Evolutionary conservation across 257 asterid species (phyloP).

Genomic region (Solanum tacnaense): DNA sequence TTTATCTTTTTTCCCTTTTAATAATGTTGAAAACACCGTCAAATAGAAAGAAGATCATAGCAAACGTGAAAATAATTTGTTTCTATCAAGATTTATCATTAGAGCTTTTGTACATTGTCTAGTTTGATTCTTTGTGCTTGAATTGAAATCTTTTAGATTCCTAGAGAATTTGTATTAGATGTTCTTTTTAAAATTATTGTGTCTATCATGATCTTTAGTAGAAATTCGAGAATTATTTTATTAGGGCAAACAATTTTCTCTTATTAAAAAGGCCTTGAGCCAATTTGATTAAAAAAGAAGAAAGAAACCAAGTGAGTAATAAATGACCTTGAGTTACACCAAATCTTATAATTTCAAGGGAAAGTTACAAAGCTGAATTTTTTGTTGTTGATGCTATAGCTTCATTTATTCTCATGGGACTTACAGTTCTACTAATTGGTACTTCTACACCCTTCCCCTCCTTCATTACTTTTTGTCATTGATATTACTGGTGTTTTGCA

Average conservation of each 20-base stretch:
- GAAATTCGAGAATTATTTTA: too few relatives aligned
- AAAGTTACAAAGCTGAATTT: neutral
- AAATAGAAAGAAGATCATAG: neutral
- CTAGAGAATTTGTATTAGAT: neutral
- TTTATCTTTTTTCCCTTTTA: too few relatives aligned
- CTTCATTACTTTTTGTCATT: neutral
- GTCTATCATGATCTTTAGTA: neutral
- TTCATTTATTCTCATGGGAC: neutral
- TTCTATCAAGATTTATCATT: too few relatives aligned
- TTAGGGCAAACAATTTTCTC: neutral
- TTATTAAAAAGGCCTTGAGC: neutral
- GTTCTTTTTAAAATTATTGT: accelerated
- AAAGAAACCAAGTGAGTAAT: neutral
- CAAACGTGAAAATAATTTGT: too few relatives aligned
- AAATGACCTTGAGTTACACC: neutral
- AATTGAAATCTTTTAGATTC: too few relatives aligned
- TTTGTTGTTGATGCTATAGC: neutral
- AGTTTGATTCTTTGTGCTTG: neutral
- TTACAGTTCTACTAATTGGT: neutral
- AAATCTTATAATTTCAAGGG: neutral
- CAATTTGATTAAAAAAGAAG: too few relatives aligned
- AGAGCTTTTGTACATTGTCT: neutral
- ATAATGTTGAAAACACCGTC: neutral
- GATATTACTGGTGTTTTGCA: neutral
- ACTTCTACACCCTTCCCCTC: neutral